Base-by-base conservation (phyloP, 2,329 filamentous ascomycete genomes). In the Hymenoscyphus occultus region DNA sequence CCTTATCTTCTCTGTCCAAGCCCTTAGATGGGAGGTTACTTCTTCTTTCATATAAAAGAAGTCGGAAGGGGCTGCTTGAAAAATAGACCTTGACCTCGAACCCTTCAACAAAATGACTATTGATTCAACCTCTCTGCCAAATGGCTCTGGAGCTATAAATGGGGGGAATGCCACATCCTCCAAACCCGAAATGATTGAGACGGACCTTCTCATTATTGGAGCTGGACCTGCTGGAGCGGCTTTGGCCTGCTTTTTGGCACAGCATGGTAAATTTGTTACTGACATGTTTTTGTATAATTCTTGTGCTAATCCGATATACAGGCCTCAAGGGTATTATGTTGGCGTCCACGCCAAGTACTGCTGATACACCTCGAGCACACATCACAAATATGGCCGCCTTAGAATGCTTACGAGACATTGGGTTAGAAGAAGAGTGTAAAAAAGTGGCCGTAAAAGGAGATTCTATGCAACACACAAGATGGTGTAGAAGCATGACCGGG, bases 311-410 rank as follows among this genome's bases (percentile, higher is more conserved):
- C 7, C 10, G 12, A 22, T 39, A 31, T 4, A 58, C 57, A 82
- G 81, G 78, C 1, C 72, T 83, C 3, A 81, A 75, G 39, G 86
- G 86, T 0, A 78, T 87, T 56, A 80, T 87, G 67, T 77, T 88
- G 60, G 79, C 80, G 6, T 71, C 78, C 1, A 79, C 81, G 0
- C 74, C 82, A 0, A 79, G 80, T 3, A 85, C 81, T 0, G 83
- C 85, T 1, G 77, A 83, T 64, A 86, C 84, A 1, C 86, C 86
- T 0, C 77, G 86, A 32, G 85, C 85, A 0, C 85, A 88, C 71
- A 84, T 87, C 64, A 86, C 82, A 56, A 88, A 87, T 71, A 83
- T 73, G 69, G 84, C 83, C 0, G 83, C 83, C 0, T 72, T 84
- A 77, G 86, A 85, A 69, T 84, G 82, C 70, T 75, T 84, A 1